Conservation (phyloP, 139 green algal species). For the Desmodesmus armatus region DNA sequence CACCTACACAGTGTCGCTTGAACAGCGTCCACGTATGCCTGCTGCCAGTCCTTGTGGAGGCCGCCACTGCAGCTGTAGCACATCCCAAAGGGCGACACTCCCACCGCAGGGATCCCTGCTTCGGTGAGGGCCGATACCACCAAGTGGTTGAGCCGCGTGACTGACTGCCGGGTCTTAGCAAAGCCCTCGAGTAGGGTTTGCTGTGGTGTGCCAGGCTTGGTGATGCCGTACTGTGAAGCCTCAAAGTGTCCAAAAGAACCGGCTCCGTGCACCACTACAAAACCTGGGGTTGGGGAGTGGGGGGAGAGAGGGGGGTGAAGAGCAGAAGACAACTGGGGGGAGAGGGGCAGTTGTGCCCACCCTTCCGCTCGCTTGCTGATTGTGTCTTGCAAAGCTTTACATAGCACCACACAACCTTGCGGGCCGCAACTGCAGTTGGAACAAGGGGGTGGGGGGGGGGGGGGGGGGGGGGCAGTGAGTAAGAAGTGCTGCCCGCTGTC, state of each 20-base stretch:
- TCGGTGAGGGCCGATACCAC: constrained; percentile 47
- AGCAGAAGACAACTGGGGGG: too few species aligned
- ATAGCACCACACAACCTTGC: too few species aligned
- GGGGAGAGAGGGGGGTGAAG: too few species aligned
- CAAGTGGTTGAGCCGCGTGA: constrained; percentile 57
- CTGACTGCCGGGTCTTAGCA: constrained; percentile 27
- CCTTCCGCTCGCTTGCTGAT: too few species aligned
- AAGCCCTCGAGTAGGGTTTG: constrained; percentile 6
- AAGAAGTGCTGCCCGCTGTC: too few species aligned
- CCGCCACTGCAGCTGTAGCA: constrained; percentile 53
- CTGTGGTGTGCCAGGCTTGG: constrained; percentile 33
- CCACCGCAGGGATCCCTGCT: constrained; percentile 62
- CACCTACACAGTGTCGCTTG: background rate
- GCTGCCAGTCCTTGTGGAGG: background rate
- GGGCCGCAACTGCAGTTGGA: too few species aligned
- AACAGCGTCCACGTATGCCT: too few species aligned
- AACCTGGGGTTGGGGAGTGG: too few species aligned
- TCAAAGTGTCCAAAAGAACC: constrained; percentile 77
- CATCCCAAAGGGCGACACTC: constrained; percentile 61
- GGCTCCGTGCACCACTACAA: constrained; percentile 76
- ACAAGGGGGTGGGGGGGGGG: too few species aligned
- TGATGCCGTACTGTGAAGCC: constrained; percentile 49
- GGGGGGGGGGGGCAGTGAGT: too few species aligned
- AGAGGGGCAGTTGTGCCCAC: too few species aligned
- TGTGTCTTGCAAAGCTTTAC: too few species aligned